Percentiles rank a stretch among this genome's conserved stretches.
These are phyloP conservation scores for Marsdenia floribunda DNA, from an alignment of 257 asterid genomes.

Conservation along the genomic window DNA sequence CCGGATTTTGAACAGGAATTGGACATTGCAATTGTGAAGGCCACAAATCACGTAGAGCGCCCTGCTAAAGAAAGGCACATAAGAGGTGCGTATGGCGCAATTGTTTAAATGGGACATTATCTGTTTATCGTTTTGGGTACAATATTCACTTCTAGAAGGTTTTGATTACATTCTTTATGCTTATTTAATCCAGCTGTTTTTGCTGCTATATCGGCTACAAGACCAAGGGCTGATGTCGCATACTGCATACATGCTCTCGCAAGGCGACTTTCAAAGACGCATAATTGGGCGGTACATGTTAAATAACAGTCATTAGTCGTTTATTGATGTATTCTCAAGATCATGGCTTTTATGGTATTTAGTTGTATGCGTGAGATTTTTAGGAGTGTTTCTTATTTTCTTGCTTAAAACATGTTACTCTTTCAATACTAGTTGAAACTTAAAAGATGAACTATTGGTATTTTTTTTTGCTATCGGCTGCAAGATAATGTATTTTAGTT, in stretches of 20 bases:
- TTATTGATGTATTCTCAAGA: not conserved
- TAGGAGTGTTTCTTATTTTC: not conserved
- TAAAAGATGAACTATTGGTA: not conserved
- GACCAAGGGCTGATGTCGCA: conserved; percentile 99
- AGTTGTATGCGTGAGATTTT: not conserved
- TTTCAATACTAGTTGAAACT: conserved; percentile 7
- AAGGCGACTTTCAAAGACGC: conserved; percentile 83
- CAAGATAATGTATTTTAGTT: not conserved
- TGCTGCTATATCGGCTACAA: conserved; percentile 81
- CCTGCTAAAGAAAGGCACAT: conserved; percentile 96
- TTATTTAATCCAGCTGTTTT: conserved; percentile 62
- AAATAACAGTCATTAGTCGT: not conserved
- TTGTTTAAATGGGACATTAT: not conserved
- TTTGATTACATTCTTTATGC: conserved; percentile 18
- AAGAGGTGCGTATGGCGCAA: conserved; percentile 43
- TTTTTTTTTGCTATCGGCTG: not conserved
- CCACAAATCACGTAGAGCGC: conserved; percentile 91
- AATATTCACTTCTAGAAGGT: conserved; percentile 6
- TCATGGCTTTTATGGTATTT: not conserved
- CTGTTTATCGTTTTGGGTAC: not conserved
- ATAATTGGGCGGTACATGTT: conserved; percentile 90
- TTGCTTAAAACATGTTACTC: not conserved
- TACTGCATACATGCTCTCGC: conserved; percentile 96
- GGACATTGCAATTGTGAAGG: conserved; percentile 97
- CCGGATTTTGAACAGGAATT: conserved; percentile 48